A percentile compares a stretch with the other conserved stretches of the same genome.
Conservation (phyloP, 2,329 filamentous ascomycete species). For the Rutstroemia sp. region DNA sequence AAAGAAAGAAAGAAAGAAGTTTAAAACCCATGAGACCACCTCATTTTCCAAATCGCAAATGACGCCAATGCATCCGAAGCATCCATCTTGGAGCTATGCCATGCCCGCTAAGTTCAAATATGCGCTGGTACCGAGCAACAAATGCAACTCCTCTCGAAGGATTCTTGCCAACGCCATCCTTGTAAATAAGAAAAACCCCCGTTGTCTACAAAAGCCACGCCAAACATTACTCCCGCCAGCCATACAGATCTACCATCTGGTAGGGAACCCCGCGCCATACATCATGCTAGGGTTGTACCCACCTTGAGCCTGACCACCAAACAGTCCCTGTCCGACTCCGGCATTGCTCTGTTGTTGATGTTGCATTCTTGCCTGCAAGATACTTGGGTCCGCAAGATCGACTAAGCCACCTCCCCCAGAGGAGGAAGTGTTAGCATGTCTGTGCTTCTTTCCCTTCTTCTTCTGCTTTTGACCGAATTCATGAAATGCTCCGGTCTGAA, state of each 20-base stretch:
- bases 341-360: constrained; percentile 75
- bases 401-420: constrained; percentile 98
- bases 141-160: constrained; percentile 26
- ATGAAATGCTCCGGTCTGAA: constrained; percentile 79
- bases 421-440: constrained; percentile 99
- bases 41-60: constrained; percentile 23
- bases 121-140: constrained; percentile 25
- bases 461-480: constrained; percentile 95
- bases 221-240: constrained; percentile 20
- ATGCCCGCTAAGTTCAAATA: constrained; percentile 41
- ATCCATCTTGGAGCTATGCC: constrained; percentile 34
- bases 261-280: constrained; percentile 51
- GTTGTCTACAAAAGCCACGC: constrained; percentile 26
- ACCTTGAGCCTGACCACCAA: constrained; percentile 86
- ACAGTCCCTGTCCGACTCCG: constrained; percentile 82
- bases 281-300: constrained; percentile 86
- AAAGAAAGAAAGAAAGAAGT: constrained; percentile 20
- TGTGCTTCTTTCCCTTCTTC: constrained; percentile 99
- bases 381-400: constrained; percentile 99
- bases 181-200: constrained; percentile 24
- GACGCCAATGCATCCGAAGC: constrained; percentile 30
- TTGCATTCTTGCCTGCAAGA: constrained; percentile 96
- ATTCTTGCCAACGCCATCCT: constrained; percentile 25
- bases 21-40: constrained; percentile 22
- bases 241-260: constrained; percentile 52